Base-by-base conservation (phyloP, 768 basidiomycete genomes). In the Russula sp. region DNA sequence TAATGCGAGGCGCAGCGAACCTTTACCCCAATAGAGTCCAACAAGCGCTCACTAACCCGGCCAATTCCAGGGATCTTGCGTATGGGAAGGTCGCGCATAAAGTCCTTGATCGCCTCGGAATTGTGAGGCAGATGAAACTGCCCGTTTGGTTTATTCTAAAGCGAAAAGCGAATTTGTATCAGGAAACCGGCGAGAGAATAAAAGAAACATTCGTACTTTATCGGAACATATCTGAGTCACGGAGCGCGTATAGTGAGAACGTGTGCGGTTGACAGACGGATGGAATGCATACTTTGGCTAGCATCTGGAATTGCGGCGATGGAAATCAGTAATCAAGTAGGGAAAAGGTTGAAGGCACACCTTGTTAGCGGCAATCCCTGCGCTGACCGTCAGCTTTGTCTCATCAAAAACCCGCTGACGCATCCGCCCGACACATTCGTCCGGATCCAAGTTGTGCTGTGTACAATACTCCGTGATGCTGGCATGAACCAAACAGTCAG, bases 291-390 rank as follows among this genome's bases (percentile, higher is more conserved):
- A 92, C 90, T 81, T 98, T 98, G 46, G 94, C 93, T 20, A 98
- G 80, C 89, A 94, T 94, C 86, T 92, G 64, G 2, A 49, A 28
- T 36, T 30, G 50, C 20, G 44, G 57, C 30, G 26, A 52, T 20
- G 18, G 16, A 13, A 24, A 51, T n/a, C 26, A 28, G 50, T n/a
- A 22, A 53, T 26, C 22, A 30, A 64, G 65, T 20, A 54, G 30
- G 46, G 65, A 57, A 67, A 68, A 42, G 69, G 16, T 57, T 68
- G 36, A 55, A 46, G 11, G 57, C 83, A 59, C 71, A 94, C 94
- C 81, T 90, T 90, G 76, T 95, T 98, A 1, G 96, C 91, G 0
- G 96, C 94, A 62, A 98, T 94, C 3, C 97, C 97, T 34, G 94
- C 95, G 69, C 92, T 94, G 58, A 91, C 93, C 2, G 97, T 98